Evolutionary conservation across 2,329 filamentous ascomycete genomes (phyloP).

Genomic region (Apiospora saccharicola): DNA sequence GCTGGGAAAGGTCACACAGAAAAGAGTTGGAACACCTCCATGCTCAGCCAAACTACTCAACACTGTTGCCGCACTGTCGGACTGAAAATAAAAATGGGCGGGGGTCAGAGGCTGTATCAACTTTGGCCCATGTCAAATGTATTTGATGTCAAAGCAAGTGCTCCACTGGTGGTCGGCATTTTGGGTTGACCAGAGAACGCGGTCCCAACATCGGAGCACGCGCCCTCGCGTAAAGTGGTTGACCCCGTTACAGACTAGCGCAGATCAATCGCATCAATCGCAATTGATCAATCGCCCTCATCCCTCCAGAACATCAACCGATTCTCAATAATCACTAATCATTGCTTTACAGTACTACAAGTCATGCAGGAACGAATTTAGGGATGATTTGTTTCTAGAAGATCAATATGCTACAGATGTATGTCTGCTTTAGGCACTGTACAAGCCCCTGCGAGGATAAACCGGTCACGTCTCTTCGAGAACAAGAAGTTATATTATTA

Average conservation of each 20-base stretch:
- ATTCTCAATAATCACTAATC: neutral
- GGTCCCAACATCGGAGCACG: neutral
- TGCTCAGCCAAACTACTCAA: neutral
- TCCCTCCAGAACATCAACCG: neutral
- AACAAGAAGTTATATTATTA: no score
- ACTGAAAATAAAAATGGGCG: neutral
- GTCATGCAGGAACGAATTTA: neutral
- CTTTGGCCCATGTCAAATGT: neutral
- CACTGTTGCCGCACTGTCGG: neutral
- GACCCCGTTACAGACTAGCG: neutral
- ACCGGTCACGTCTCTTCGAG: no score
- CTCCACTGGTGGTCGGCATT: conserved; percentile 29
- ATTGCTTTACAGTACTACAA: neutral
- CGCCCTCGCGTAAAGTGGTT: conserved; percentile 28
- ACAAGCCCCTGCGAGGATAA: no score
- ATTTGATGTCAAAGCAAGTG: conserved; percentile 7
- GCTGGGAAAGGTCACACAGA: neutral
- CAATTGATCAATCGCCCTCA: neutral
- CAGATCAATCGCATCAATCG: neutral
- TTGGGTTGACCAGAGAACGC: conserved; percentile 29
- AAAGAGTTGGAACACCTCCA: conserved; percentile 6
- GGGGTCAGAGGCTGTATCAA: conserved; percentile 4
- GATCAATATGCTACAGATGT: neutral
- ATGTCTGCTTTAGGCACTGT: neutral
- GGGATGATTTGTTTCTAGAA: neutral